phyloP scores from a whole-genome alignment of 345 rosid species.

The Arabidopsis thaliana region DNA sequence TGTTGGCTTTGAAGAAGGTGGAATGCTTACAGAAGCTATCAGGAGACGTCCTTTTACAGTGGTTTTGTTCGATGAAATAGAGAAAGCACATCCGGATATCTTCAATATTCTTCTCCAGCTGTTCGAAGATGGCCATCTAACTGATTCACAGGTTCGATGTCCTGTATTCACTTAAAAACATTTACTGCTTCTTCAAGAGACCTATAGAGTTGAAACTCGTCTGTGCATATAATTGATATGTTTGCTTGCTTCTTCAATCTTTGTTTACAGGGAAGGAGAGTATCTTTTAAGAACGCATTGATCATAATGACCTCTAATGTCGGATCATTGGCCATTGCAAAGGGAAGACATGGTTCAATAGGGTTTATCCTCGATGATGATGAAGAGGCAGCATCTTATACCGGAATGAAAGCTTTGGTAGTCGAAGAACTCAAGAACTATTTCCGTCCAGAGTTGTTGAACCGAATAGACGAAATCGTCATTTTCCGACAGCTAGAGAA shows the following conservation, averaged over 20 bases:
- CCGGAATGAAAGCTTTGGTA: slow-evolving; percentile 79
- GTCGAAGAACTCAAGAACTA: slow-evolving; percentile 85
- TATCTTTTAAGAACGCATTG: slow-evolving; percentile 92
- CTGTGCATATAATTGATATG: slow-evolving; percentile 11
- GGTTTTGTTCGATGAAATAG: slow-evolving; percentile 87
- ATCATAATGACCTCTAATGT: slow-evolving; percentile 96
- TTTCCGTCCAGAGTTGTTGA: slow-evolving; percentile 95
- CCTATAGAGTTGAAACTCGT: background rate
- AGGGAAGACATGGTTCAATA: slow-evolving; percentile 73
- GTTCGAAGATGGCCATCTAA: slow-evolving; percentile 97
- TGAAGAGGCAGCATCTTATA: slow-evolving; percentile 61
- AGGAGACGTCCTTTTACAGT: slow-evolving; percentile 90
- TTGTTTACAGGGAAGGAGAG: slow-evolving; percentile 79
- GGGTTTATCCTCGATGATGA: slow-evolving; percentile 70
- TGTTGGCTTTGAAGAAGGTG: slow-evolving; percentile 93
- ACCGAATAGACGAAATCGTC: slow-evolving; percentile 95
- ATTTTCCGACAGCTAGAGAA: slow-evolving; percentile 83
- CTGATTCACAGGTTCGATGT: slow-evolving; percentile 87
- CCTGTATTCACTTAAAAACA: background rate
- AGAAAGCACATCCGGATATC: slow-evolving; percentile 95
- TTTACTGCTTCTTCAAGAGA: slow-evolving; percentile 9
- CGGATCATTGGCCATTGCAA: slow-evolving; percentile 86
- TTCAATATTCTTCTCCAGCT: slow-evolving; percentile 96
- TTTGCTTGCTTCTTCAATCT: slow-evolving; percentile 13
- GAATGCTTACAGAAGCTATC: slow-evolving; percentile 93